Evolutionary conservation across 805 yeast genomes (phyloP).

Genomic region (Cyberlindnera meyerae): DNA sequence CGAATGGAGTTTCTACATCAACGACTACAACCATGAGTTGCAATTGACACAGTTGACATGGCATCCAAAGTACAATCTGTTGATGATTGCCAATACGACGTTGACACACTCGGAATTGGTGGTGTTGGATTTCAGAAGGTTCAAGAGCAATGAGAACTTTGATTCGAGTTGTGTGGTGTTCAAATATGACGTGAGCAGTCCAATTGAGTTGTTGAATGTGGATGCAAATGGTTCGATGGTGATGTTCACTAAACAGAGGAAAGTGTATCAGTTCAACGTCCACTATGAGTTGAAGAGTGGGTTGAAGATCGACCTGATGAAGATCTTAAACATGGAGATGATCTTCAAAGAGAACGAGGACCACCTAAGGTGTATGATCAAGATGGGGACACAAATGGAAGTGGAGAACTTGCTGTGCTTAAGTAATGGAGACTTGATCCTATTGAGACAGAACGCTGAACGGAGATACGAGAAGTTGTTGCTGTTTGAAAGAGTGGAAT

Average conservation of each 20-base stretch:
- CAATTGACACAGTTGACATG: conserved; percentile 18
- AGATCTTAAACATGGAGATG: conserved; percentile 14
- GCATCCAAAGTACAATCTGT: conserved; percentile 16
- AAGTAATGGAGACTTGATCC: conserved; percentile 24
- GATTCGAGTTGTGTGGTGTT: conserved; percentile 25
- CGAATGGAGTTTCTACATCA: conserved; percentile 26
- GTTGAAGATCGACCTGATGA: conserved; percentile 20
- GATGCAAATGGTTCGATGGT: conserved; percentile 20
- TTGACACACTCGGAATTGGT: conserved; percentile 19
- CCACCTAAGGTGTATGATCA: conserved; percentile 13
- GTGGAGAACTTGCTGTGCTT: conserved; percentile 19
- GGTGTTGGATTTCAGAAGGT: conserved; percentile 23
- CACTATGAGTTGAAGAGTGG: conserved; percentile 10
- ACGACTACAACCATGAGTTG: conserved; percentile 23
- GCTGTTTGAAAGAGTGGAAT: conserved; percentile 25
- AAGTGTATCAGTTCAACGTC: conserved; percentile 23
- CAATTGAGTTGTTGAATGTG: conserved; percentile 17
- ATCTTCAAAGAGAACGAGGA: conserved; percentile 8
- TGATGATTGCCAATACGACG: conserved; percentile 20
- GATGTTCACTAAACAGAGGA: conserved; percentile 15
- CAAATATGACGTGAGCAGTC: conserved; percentile 25
- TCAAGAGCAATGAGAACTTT: conserved; percentile 14
- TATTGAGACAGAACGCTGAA: conserved; percentile 11
- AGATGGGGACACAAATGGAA: conserved; percentile 6
- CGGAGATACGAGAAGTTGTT: conserved; percentile 11